Evolutionary conservation across 805 yeast species (phyloP).

Genomic region (Ogataea sp.): DNA sequence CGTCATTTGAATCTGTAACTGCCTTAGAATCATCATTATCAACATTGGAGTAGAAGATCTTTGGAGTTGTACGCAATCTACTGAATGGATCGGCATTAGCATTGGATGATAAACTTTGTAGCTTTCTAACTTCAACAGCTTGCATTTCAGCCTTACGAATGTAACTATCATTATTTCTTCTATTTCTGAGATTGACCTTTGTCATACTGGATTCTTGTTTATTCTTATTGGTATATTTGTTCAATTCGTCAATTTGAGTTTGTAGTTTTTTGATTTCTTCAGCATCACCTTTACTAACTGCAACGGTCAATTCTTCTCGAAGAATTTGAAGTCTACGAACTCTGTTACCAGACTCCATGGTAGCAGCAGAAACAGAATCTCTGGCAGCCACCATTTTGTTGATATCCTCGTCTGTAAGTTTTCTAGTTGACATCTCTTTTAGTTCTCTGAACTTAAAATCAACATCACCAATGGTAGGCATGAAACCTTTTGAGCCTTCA

Average conservation of each 20-base stretch:
- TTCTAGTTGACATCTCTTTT: slow-evolving; percentile 52
- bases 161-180: slow-evolving; percentile 68
- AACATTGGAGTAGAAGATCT: slow-evolving; percentile 54
- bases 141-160: slow-evolving; percentile 73
- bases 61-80: slow-evolving; percentile 80
- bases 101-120: slow-evolving; percentile 32
- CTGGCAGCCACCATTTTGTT: slow-evolving; percentile 72
- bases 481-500: slow-evolving; percentile 41
- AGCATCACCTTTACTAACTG: slow-evolving; percentile 48
- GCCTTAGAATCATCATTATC: slow-evolving; percentile 12
- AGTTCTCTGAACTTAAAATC: slow-evolving; percentile 59
- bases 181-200: slow-evolving; percentile 76
- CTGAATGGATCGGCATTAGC: slow-evolving; percentile 65
- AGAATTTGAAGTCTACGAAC: slow-evolving; percentile 68
- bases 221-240: slow-evolving; percentile 25
- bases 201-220: slow-evolving; percentile 43
- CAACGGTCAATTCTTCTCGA: slow-evolving; percentile 68
- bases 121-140: slow-evolving; percentile 47
- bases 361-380: slow-evolving; percentile 46
- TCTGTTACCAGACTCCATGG: slow-evolving; percentile 59
- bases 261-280: slow-evolving; percentile 38
- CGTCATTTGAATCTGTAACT: slow-evolving; percentile 34
- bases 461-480: slow-evolving; percentile 60
- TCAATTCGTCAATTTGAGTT: slow-evolving; percentile 30
- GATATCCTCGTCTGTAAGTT: slow-evolving; percentile 65